A percentile compares a stretch with the other conserved stretches of the same genome.
phyloP scores from a whole-genome alignment of 305 asterid genomes.

The Stenogyne calaminthoides region DNA sequence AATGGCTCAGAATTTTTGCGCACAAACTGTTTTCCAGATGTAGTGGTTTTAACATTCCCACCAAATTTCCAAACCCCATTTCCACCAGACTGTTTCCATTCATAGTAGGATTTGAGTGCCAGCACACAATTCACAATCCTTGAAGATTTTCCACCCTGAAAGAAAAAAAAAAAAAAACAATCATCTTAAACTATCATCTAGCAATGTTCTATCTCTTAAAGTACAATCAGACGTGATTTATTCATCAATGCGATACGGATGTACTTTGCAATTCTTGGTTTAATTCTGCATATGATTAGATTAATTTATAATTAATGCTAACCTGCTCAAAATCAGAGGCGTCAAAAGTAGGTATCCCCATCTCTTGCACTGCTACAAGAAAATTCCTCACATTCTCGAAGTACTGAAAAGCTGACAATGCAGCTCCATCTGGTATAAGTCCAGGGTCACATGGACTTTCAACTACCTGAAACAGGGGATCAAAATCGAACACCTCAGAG shows the following conservation, averaged over 20 bases:
- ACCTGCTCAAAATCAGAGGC: constrained; percentile 98
- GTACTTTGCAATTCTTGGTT: neutral
- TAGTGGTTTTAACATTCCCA: constrained; percentile 66
- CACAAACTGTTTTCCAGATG: constrained; percentile 68
- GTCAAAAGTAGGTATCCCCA: constrained; percentile 94
- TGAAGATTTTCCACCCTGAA: constrained; percentile 92
- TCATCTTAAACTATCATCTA: constrained; percentile 7
- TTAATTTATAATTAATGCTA: constrained; percentile 9
- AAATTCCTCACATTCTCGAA: constrained; percentile 94
- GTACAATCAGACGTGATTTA: neutral
- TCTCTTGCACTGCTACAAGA: constrained; percentile 82
- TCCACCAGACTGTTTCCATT: constrained; percentile 88
- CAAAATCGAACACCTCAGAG: constrained; percentile 1
- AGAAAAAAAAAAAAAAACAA: neutral
- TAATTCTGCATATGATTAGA: neutral
- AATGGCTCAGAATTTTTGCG: constrained; percentile 87
- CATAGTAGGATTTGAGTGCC: constrained; percentile 85
- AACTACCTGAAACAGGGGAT: constrained; percentile 61
- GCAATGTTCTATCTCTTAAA: neutral
- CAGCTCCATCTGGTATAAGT: constrained; percentile 85
- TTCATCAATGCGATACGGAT: neutral
- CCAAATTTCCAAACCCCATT: constrained; percentile 92
- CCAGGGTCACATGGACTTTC: constrained; percentile 79
- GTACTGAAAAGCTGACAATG: constrained; percentile 88
- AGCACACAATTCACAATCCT: constrained; percentile 84